phyloP scores from a whole-genome alignment of 257 asterid genomes.

The Forsythia suspensa region DNA sequence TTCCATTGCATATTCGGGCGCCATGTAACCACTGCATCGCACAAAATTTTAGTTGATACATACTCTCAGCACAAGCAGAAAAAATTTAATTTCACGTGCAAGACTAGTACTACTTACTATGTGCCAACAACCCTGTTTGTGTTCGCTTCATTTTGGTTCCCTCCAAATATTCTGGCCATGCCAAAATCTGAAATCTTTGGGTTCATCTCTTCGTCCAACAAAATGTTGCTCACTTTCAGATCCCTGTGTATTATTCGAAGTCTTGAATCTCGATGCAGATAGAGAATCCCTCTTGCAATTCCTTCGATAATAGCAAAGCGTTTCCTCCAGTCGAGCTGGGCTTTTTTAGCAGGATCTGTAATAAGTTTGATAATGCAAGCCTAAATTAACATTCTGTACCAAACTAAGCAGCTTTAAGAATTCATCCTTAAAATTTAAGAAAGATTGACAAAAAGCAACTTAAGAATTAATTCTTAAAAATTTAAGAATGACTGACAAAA shows the following conservation, averaged over 20 bases:
- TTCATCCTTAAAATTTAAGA: neutral
- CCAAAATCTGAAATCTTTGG: slow-evolving; percentile 96
- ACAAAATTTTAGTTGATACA: neutral
- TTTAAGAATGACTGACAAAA: neutral
- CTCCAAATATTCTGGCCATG: slow-evolving; percentile 89
- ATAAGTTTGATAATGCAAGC: neutral
- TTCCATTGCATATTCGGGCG: slow-evolving; percentile 97
- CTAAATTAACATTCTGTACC: neutral
- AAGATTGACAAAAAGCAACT: neutral
- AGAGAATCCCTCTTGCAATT: slow-evolving; percentile 85
- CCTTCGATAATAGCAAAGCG: slow-evolving; percentile 75
- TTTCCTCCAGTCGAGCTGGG: slow-evolving; percentile 60
- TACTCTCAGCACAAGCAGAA: neutral
- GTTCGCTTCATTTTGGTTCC: slow-evolving; percentile 77
- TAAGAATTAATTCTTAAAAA: too few relatives aligned
- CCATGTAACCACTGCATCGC: slow-evolving; percentile 80
- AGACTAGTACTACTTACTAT: slow-evolving; percentile 50
- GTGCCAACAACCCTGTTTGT: slow-evolving; percentile 86
- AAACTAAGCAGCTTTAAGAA: neutral
- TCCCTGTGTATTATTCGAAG: slow-evolving; percentile 84
- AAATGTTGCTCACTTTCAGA: slow-evolving; percentile 81
- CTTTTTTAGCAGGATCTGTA: slow-evolving; percentile 56
- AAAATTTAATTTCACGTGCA: neutral
- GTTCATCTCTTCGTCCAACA: slow-evolving; percentile 84
- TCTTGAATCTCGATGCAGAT: slow-evolving; percentile 91